Base-by-base conservation (phyloP, 768 basidiomycete species). In the Panaeolus cyanescens region DNA sequence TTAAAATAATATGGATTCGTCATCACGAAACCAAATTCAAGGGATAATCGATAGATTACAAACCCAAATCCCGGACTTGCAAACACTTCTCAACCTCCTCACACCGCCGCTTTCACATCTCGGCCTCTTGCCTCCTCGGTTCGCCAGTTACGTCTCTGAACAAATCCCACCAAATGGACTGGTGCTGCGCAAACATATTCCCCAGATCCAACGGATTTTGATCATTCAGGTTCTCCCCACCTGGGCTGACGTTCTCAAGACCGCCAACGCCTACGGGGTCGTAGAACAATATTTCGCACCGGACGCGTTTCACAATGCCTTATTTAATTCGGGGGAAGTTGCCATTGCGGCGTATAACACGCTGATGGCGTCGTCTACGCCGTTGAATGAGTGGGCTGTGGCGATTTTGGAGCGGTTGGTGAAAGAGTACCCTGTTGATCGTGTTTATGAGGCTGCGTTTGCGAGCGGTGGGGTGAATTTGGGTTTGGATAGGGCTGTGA, bases 201-300 rank as follows among this genome's bases (percentile, higher is more conserved):
- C 87, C 3, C 69, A 74, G 1, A 73, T 95, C n/a, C 94, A 96
- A 67, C 77, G 79, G 54, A 78, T 77, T 9, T 71, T 96, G 12
- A 68, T 96, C 28, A 83, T 83, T 63, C 79, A 86, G 62, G 77
- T 93, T 55, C 70, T 86, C 3, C 91, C 92, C 0, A 82, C 84
- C 32, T 96, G 93, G 92, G 82, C 85, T 36, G 66, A 75, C 1
- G 60, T 70, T 3, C 77, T 95, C 37, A 71, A 74, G n/a, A 81
- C 88, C 60, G 73, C 84, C 33, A 71, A 80, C 22, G 74, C 77
- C 10, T 72, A 72, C 12, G 56, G 71, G 2, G 72, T 93, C 17
- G 65, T 86, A 1, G 81, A 87, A 37, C 86, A 89, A 62, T 93
- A 88, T 71, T 94, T 95, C 68, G 87, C 85, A 67, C 93, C 93